phyloP scores from a whole-genome alignment of 805 yeast species.

The Yamadazyma nakazawae region DNA sequence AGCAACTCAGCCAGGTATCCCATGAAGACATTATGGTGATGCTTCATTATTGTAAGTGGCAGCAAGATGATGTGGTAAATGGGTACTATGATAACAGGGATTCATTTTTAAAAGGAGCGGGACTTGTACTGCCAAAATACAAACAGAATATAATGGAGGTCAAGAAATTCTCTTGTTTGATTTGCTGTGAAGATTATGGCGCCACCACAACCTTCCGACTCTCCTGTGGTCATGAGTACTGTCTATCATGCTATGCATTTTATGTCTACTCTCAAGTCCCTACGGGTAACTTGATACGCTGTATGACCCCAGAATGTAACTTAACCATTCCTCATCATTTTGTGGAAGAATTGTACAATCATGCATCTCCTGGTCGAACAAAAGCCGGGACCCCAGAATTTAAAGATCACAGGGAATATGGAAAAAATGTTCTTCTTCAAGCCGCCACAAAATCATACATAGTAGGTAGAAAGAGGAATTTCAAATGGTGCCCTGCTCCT shows the following conservation, averaged over 20 bases:
- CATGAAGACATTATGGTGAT: constrained; percentile 30
- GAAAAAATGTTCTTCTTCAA: constrained; percentile 29
- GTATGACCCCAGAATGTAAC: constrained; percentile 61
- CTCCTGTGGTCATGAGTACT: constrained; percentile 69
- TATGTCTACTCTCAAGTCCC: constrained; percentile 49
- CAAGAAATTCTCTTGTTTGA: constrained; percentile 43
- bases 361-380: neutral
- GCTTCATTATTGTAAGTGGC: constrained; percentile 40
- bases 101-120: constrained; percentile 25
- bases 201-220: constrained; percentile 42
- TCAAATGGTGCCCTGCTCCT: constrained; percentile 81
- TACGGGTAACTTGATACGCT: constrained; percentile 50
- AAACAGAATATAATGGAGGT: neutral
- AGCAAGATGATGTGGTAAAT: constrained; percentile 35
- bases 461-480: constrained; percentile 41
- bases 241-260: constrained; percentile 62
- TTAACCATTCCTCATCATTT: constrained; percentile 43
- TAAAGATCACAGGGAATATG: neutral
- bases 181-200: constrained; percentile 66
- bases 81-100: constrained; percentile 31
- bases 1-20: constrained; percentile 1
- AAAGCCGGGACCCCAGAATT: neutral
- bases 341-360: constrained; percentile 18
- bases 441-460: constrained; percentile 50
- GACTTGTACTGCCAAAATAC: constrained; percentile 16